These are phyloP conservation scores for Cercis canadensis DNA, from an alignment of 306 rosid genomes.

Conservation along the genomic window DNA sequence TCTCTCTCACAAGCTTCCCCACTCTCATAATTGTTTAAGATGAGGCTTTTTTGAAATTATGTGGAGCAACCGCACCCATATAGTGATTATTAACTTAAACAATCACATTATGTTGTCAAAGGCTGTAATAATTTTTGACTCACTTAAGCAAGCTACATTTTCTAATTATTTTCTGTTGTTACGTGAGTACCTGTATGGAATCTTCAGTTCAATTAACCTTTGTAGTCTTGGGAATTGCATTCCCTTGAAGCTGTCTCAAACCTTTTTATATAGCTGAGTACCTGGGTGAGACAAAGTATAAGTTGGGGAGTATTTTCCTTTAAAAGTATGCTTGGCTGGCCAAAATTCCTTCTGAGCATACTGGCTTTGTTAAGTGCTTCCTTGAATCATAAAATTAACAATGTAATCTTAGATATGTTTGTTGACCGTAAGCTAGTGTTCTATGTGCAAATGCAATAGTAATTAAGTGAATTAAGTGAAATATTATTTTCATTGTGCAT, in stretches of 20 bases:
- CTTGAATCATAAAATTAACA: neutral
- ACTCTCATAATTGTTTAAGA: constrained; percentile 16
- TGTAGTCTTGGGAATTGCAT: no score
- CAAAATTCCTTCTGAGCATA: neutral
- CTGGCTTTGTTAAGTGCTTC: neutral
- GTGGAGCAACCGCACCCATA: no score
- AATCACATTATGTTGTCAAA: constrained; percentile 6
- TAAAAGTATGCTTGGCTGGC: neutral
- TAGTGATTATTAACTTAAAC: neutral
- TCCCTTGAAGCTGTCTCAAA: no score
- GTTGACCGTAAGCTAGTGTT: neutral
- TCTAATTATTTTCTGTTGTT: no score
- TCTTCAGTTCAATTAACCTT: no score
- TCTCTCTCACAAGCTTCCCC: neutral
- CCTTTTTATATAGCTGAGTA: no score
- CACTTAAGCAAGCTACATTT: neutral
- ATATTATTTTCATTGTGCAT: neutral
- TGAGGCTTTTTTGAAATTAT: constrained; percentile 9
- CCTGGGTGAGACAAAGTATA: no score
- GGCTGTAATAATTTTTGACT: constrained; percentile 11
- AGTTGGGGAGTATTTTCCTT: neutral
- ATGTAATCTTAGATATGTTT: neutral
- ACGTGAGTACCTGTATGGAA: no score
- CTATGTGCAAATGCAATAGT: neutral
- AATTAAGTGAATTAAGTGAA: no score